Base-by-base conservation (phyloP, 345 rosid genomes). In the Citrus sinensis region DNA sequence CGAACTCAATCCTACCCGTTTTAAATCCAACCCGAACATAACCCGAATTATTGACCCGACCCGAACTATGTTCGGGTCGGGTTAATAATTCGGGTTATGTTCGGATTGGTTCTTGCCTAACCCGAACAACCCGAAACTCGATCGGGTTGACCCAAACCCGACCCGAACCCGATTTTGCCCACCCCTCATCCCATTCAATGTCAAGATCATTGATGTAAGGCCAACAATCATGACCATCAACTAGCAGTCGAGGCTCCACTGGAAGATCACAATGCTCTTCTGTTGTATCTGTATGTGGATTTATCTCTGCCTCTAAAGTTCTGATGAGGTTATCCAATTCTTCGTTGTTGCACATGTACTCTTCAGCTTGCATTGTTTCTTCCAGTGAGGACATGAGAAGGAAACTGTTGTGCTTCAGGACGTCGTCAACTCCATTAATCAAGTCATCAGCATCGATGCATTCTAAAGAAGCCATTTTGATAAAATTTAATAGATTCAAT, bases 271-370 rank as follows among this genome's bases (percentile, higher is more conserved):
- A 14, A 2, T n/a, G 74, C 16, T 9, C 70, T 79, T 65, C 69
- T 22, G 9, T 65, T 19, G 69, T 17, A 19, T 34, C 20, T 70
- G 25, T 51, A n/a, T 24, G 24, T n/a, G 67, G 77, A 79, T 87
- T 83, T 76, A 88, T 82, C 85, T 86, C 92, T 10, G 85, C 88
- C 71, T 86, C 87, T 32, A 88, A 71, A 9, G 90, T 85, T 62
- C 80, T 86, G 56, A 90, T 90, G 32, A 88, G 79, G 19, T 85
- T 71, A 25, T 87, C 80, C 56, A 87, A 8, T 67, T 78, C 78
- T 74, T 86, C 87, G 32, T 84, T 86, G 32, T 85, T 84, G 46
- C 61, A 73, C 9, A 83, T 85, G 46, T 69, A 73, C 7, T 80
- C 84, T 39, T 87, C 89, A 14, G 77, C 60, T 16, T 75, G 82